Base-by-base conservation (phyloP, 129 eudicot species). In the Arctium minus region DNA sequence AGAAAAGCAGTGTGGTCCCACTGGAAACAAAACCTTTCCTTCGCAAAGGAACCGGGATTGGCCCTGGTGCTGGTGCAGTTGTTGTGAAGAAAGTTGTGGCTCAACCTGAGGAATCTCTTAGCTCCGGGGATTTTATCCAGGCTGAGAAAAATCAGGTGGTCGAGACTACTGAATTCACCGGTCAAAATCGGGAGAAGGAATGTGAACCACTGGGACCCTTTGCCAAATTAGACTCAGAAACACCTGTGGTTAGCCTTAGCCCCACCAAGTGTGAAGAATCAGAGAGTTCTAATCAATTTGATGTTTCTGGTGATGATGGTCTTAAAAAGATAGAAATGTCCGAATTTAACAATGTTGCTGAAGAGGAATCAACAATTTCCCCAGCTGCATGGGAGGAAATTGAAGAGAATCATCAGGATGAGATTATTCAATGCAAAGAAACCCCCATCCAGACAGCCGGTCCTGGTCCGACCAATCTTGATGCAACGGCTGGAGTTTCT, bases 371-470 rank as follows among this genome's bases (percentile, higher is more conserved):
- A 40, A 83, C 70, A 29, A 90, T 96, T 62, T 91, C 98, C 48
- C 99, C 99, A 70, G 84, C 88, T 37, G 97, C 97, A 71, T 96
- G 99, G 99, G 98, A 87, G 82, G 98, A 93, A 88, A 87, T 84
- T 15, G 97, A 91, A 79, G 92, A 89, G 82, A 44, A 70, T 50
- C 88, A 84, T 35, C 97, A 81, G 72, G 95, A 90, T 73, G 90
- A 88, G 46, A 76, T 91, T 75, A 31, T 88, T 78, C 89, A 84
- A 73, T 81, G 86, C 75, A 85, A 72, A 33, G 92, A 87, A 36
- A 85, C 81, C 82, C 68, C 86, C 40, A 13, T 68, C 44, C 90
- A 85, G 79, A 81, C 74, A 73, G 81, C 71, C 9, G 68, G 67
- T 56, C 8, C 78, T 27, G 81, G 86, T 84, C 78, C 84, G 35